These are phyloP conservation scores for Sophora flavescens DNA, from an alignment of 306 rosid genomes.

Conservation along the genomic window DNA sequence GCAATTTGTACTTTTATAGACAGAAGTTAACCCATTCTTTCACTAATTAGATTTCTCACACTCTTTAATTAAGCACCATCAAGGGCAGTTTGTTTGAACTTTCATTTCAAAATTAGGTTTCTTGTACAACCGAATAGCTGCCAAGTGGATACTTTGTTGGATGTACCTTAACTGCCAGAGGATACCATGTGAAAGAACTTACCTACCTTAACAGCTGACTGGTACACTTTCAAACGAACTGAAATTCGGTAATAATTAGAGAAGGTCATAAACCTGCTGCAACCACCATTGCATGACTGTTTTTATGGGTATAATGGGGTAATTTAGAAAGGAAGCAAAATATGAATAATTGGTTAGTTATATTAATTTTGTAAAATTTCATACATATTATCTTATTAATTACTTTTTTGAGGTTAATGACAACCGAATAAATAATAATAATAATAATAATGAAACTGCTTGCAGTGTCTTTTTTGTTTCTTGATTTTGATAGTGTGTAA, in stretches of 20 bases:
- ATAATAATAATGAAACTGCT: neutral
- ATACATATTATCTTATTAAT: neutral
- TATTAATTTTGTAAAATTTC: neutral
- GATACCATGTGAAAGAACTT: constrained; percentile 10
- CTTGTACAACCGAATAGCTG: constrained; percentile 34
- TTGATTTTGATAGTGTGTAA: neutral
- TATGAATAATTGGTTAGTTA: neutral
- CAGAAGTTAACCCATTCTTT: neutral
- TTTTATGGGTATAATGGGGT: constrained; percentile 12
- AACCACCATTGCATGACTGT: constrained; percentile 16
- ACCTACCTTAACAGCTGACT: constrained; percentile 43
- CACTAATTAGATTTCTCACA: constrained; percentile 22
- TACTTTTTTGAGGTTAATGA: neutral
- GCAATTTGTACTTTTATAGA: no score
- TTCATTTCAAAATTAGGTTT: constrained; percentile 5
- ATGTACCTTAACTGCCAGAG: neutral
- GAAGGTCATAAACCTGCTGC: neutral
- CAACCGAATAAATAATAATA: neutral
- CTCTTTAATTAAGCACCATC: neutral
- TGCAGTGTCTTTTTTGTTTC: constrained; percentile 9
- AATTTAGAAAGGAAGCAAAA: neutral
- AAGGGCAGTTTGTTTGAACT: neutral
- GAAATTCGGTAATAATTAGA: neutral
- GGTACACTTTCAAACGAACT: constrained; percentile 18
- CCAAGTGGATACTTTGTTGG: constrained; percentile 28